phyloP scores from a whole-genome alignment of 805 yeast species.

The Suhomyces vadensis region DNA sequence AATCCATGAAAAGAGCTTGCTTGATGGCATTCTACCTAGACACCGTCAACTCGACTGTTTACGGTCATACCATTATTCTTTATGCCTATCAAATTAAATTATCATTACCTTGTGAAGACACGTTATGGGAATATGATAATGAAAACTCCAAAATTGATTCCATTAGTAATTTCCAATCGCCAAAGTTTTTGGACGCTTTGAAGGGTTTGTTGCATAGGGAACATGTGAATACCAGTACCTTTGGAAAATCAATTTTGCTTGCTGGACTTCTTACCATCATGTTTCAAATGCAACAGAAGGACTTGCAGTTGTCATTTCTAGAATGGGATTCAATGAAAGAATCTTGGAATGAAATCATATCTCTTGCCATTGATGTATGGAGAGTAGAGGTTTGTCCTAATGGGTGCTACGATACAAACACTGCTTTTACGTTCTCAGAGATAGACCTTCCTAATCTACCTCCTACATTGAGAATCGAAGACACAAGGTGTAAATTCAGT shows the following conservation, averaged over 20 bases:
- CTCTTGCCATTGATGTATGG: conserved; percentile 33
- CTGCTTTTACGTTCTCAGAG: conserved; percentile 13
- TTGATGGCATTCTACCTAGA: conserved; percentile 39
- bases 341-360: conserved; percentile 29
- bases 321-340: conserved; percentile 27
- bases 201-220: conserved; percentile 23
- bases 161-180: conserved; percentile 17
- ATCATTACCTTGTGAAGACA: conserved; percentile 31
- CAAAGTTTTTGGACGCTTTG: conserved; percentile 25
- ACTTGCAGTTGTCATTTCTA: conserved; percentile 25
- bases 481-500: conserved; percentile 26
- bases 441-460: conserved; percentile 15
- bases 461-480: conserved; percentile 21
- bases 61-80: conserved; percentile 27
- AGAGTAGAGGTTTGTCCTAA: conserved; percentile 21
- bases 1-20: conserved; percentile 34
- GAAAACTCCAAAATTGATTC: conserved; percentile 14
- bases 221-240: conserved; percentile 20
- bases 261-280: conserved; percentile 15
- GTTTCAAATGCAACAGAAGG: conserved; percentile 19
- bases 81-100: conserved; percentile 31
- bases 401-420: conserved; percentile 21
- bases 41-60: conserved; percentile 36
- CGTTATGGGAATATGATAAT: conserved; percentile 28
- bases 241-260: conserved; percentile 18